Evolutionary conservation across 176 grass and related monocot species (phyloP).

Genomic region (Dendrocalamus sinicus): DNA sequence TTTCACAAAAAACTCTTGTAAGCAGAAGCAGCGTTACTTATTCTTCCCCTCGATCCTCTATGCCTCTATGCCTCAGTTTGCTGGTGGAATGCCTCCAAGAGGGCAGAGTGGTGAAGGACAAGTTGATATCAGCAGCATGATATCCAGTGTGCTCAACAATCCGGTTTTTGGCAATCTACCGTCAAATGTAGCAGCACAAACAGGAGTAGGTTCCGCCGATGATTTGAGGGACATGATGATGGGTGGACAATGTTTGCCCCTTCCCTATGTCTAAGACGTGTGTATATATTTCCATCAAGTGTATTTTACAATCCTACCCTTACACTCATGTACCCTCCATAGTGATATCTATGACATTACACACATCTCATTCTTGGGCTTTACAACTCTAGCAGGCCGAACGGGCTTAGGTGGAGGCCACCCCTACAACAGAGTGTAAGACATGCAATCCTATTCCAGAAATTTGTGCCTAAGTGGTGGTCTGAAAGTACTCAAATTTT

Average conservation of each 20-base stretch:
- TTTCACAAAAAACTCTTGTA: slow-evolving; percentile 47
- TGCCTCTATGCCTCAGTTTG: slow-evolving; percentile 21
- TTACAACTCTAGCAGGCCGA: no score
- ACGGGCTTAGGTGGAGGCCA: no score
- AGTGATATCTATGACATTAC: no score
- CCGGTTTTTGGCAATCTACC: slow-evolving; percentile 64
- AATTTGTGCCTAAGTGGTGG: background rate
- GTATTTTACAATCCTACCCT: no score
- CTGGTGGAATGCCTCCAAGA: slow-evolving; percentile 37
- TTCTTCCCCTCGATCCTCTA: slow-evolving; percentile 39
- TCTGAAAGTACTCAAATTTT: background rate
- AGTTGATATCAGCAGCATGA: slow-evolving; percentile 69
- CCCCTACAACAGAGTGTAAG: background rate
- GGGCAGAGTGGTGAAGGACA: slow-evolving; percentile 46
- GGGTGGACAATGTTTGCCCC: no score
- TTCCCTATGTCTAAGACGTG: no score
- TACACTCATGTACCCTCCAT: no score
- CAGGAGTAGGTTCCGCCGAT: slow-evolving; percentile 57
- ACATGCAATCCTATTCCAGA: background rate
- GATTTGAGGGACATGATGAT: slow-evolving; percentile 73
- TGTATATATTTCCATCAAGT: no score
- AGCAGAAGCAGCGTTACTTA: slow-evolving; percentile 16
- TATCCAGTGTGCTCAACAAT: slow-evolving; percentile 72
- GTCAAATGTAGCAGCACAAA: slow-evolving; percentile 69
- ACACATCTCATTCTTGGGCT: no score